Evolutionary conservation across 768 basidiomycete genomes (phyloP).

Genomic region (Leccinum arenicola): DNA sequence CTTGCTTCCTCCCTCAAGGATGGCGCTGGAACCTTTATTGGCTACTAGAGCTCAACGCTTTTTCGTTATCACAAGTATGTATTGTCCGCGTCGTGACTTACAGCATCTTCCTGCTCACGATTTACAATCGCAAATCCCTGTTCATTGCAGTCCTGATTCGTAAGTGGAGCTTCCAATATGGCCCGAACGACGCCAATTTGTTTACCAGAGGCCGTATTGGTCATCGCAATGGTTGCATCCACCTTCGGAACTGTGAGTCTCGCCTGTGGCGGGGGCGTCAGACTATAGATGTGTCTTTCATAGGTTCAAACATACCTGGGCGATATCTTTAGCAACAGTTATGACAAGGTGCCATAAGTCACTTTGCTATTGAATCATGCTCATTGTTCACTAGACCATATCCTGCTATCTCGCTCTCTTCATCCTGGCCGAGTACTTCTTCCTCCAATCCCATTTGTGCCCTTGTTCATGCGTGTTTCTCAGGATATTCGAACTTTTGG

Average conservation of each 20-base stretch:
- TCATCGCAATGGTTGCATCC: slow-evolving; percentile 71
- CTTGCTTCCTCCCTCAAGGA: slow-evolving; percentile 31
- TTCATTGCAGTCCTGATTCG: slow-evolving; percentile 51
- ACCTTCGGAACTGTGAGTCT: slow-evolving; percentile 61
- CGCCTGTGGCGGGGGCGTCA: not conserved
- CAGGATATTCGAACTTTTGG: slow-evolving; percentile 75
- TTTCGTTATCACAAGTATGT: slow-evolving; percentile 66
- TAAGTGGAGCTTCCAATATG: slow-evolving; percentile 39
- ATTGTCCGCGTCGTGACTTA: slow-evolving; percentile 20
- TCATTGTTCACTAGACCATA: slow-evolving; percentile 50
- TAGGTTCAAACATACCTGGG: slow-evolving; percentile 47
- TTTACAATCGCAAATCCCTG: slow-evolving; percentile 5
- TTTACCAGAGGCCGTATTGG: slow-evolving; percentile 65
- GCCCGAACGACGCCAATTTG: not conserved
- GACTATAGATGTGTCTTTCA: slow-evolving; percentile 5
- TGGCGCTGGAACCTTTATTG: slow-evolving; percentile 72
- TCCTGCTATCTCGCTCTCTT: slow-evolving; percentile 86
- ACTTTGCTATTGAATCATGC: not conserved
- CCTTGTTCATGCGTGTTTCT: slow-evolving; percentile 4
- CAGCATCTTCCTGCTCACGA: slow-evolving; percentile 4
- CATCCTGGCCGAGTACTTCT: slow-evolving; percentile 71
- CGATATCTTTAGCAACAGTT: slow-evolving; percentile 10
- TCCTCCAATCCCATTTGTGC: not conserved
- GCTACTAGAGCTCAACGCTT: slow-evolving; percentile 69
- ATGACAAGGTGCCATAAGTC: slow-evolving; percentile 50